phyloP scores from a whole-genome alignment of 176 grass and related monocot genomes.

The Triticum dicoccoides region DNA sequence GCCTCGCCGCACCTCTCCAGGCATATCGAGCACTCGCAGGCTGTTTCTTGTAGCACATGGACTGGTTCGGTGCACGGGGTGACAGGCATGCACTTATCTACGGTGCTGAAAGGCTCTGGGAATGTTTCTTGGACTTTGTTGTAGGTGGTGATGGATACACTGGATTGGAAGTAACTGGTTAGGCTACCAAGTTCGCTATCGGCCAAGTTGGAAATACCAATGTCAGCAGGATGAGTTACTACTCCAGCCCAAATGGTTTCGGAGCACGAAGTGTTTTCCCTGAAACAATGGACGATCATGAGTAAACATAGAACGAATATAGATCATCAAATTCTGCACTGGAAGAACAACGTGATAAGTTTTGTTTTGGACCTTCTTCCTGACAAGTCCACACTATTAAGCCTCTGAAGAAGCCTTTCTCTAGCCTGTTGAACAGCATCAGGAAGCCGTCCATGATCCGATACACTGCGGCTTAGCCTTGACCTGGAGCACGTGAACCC shows the following conservation, averaged over 20 bases:
- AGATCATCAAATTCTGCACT: not conserved
- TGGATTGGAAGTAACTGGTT: constrained; percentile 29
- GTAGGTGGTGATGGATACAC: not conserved
- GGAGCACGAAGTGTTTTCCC: constrained; percentile 25
- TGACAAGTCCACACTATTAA: constrained; percentile 52
- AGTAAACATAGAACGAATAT: not conserved
- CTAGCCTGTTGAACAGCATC: constrained; percentile 59
- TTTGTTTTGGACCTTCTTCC: constrained; percentile 36
- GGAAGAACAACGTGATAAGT: not conserved
- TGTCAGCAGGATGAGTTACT: not conserved
- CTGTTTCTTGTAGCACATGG: not conserved
- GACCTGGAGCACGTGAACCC: not conserved
- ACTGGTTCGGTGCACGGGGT: not conserved
- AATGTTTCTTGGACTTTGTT: not conserved
- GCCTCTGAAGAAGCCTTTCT: constrained; percentile 70
- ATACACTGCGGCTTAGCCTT: constrained; percentile 30
- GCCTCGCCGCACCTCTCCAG: constrained; percentile 43
- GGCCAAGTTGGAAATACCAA: not conserved
- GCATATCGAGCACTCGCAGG: constrained; percentile 64
- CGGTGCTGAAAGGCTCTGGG: not conserved
- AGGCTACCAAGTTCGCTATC: constrained; percentile 13
- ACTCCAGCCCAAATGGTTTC: constrained; percentile 3
- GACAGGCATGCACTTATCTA: not conserved
- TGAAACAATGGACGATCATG: not conserved
- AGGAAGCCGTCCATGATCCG: constrained; percentile 56